Conservation (phyloP, 805 yeast species). For the Saturnispora saitoi region DNA sequence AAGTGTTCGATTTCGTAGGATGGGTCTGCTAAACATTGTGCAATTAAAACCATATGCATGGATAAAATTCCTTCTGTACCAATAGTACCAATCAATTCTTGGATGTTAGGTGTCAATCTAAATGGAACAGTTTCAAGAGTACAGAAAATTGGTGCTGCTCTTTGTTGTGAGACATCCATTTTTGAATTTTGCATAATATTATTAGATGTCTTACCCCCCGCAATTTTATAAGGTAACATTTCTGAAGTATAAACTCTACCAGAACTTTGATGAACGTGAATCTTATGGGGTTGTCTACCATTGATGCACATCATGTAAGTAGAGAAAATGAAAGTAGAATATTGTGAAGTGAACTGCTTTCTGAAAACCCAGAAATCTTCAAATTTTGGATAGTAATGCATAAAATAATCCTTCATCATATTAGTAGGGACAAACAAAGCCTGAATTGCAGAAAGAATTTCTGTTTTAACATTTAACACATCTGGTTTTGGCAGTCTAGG, state of each 20-base stretch:
- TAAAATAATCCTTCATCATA: constrained; percentile 71
- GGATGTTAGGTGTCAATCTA: constrained; percentile 92
- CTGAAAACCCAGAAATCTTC: constrained; percentile 97
- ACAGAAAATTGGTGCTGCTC: constrained; percentile 75
- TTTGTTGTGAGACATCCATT: constrained; percentile 39
- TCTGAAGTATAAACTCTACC: constrained; percentile 93
- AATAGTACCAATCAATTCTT: constrained; percentile 87
- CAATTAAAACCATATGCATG: constrained; percentile 73
- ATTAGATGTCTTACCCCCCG: constrained; percentile 38
- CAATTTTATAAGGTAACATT: constrained; percentile 84
- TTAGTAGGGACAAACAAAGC: constrained; percentile 78
- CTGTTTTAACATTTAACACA: constrained; percentile 77
- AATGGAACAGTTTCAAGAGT: constrained; percentile 93
- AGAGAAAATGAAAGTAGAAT: constrained; percentile 86
- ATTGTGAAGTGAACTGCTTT: constrained; percentile 88
- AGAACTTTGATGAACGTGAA: constrained; percentile 67
- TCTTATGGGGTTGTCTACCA: constrained; percentile 88
- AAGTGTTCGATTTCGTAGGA: constrained; percentile 88
- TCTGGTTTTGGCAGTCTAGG: constrained; percentile 93
- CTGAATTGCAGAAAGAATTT: constrained; percentile 85
- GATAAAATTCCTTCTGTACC: constrained; percentile 87
- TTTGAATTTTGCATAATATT: constrained; percentile 36
- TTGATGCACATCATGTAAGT: constrained; percentile 93
- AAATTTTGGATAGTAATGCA: constrained; percentile 59
- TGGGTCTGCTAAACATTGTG: constrained; percentile 83